phyloP scores from a whole-genome alignment of 495 filamentous ascomycete genomes.

The Collariella sp. region DNA sequence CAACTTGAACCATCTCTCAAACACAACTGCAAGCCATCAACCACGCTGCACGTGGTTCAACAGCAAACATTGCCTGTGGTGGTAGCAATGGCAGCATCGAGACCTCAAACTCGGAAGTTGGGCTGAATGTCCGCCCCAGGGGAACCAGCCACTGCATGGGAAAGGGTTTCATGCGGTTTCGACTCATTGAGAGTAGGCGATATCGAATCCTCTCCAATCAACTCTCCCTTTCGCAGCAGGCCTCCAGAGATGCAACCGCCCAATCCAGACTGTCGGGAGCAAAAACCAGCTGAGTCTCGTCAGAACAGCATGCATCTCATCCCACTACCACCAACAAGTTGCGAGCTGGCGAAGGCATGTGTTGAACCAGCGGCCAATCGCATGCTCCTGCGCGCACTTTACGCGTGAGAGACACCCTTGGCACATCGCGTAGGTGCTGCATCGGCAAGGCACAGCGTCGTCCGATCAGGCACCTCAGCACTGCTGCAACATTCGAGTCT shows the following conservation, averaged over 20 bases:
- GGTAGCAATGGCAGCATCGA: too few species aligned
- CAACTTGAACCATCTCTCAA: too few species aligned
- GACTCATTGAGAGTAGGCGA: not conserved
- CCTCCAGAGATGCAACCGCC: conserved; percentile 9
- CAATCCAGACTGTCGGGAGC: conserved; percentile 6
- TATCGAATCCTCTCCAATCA: conserved; percentile 4
- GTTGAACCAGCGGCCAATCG: conserved; percentile 1
- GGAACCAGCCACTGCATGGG: not conserved
- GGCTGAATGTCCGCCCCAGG: not conserved
- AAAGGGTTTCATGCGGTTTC: too few species aligned
- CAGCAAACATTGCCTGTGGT: not conserved
- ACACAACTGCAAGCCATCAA: not conserved
- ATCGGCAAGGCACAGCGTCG: not conserved
- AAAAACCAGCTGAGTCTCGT: not conserved
- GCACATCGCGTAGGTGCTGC: conserved; percentile 2
- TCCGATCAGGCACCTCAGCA: not conserved
- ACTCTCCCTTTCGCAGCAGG: not conserved
- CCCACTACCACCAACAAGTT: not conserved
- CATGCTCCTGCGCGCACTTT: conserved; percentile 7
- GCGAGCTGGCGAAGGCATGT: not conserved
- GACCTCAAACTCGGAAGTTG: too few species aligned
- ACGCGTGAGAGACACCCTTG: not conserved
- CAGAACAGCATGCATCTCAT: not conserved
- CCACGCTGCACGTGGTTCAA: not conserved
- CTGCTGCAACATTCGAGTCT: conserved; percentile 1